phyloP scores from a whole-genome alignment of 768 basidiomycete species.

The Scleroderma citrinum region DNA sequence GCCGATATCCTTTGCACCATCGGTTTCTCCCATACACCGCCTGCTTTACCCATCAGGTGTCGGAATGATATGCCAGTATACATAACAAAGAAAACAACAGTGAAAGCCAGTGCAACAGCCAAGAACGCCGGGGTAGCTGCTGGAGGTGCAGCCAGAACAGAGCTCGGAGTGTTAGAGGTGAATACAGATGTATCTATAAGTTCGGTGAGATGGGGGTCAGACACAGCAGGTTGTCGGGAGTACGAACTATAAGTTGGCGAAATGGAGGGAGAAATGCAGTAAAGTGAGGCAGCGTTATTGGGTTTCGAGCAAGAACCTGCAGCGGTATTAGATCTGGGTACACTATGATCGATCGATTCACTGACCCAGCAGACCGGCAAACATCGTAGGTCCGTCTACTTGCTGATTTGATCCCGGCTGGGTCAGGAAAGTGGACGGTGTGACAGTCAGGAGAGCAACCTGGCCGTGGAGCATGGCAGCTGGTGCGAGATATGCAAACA shows the following conservation, averaged over 20 bases:
- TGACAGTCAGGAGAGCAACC: conserved; percentile 61
- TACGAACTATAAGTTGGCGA: conserved; percentile 58
- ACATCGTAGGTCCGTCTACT: conserved; percentile 64
- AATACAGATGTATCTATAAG: conserved; percentile 58
- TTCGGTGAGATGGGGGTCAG: neutral
- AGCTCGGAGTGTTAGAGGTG: conserved; percentile 47
- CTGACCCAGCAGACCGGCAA: conserved; percentile 64
- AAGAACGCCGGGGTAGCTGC: conserved; percentile 59
- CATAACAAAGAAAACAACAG: conserved; percentile 56
- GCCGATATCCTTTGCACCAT: conserved; percentile 52
- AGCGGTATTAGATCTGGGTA: conserved; percentile 1
- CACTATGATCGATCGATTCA: conserved; percentile 3
- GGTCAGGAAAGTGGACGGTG: conserved; percentile 44
- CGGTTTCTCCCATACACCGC: conserved; percentile 49
- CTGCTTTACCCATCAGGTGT: conserved; percentile 52
- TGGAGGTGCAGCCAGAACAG: conserved; percentile 55
- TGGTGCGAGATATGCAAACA: conserved; percentile 69
- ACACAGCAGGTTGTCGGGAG: neutral
- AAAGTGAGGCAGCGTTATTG: conserved; percentile 42
- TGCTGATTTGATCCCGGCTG: conserved; percentile 25
- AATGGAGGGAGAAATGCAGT: conserved; percentile 51
- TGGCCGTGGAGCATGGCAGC: conserved; percentile 49
- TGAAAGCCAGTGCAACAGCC: conserved; percentile 51
- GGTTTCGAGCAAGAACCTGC: conserved; percentile 64
- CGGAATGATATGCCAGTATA: conserved; percentile 65